Base-by-base conservation (phyloP, 176 grass and related monocot species). In the Avena eriantha region DNA sequence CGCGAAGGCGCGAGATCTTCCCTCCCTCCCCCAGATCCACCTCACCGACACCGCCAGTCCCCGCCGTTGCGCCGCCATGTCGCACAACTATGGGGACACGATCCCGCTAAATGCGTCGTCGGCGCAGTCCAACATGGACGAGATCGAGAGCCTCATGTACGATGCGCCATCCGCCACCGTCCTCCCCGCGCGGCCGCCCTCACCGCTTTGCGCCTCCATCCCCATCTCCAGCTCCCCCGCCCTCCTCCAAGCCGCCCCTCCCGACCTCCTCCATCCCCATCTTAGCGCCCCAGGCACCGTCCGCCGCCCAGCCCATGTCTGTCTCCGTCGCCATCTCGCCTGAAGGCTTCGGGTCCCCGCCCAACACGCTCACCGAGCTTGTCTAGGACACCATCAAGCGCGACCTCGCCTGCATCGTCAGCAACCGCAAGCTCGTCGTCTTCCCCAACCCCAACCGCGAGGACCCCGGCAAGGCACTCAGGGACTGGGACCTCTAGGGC, bases 401-500 rank as follows among this genome's bases (percentile, higher is more conserved):
- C 72, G 93, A 98, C 94, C 91, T 98, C 78, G 72, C 90, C 8
- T 88, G 96, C 86, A 95, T 98, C 85, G 86, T 98, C 51, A 95
- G 96, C 85, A 98, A 98, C 24, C 91, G 95, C 39, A 98, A 98
- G 90, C 88, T 98, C 74, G 96, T 95, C 10, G 93, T 98, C 78
- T 98, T 98, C 89, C 96, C 96, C 33, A 98, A 98, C 85, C 96
- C 96, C 54, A 88, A 89, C 83, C 88, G 93, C 53, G 96, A 98
- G 82, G 96, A 98, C 86, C 29, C 96, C 96, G 93, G 96, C 46
- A 98, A 93, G 88, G 96, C 96, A 35, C 96, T 98, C 21, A 85
- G 96, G 91, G 93, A 98, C 88, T 98, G 93, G 96, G 96, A 98
- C 83, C 93, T 98, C 2, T 98, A 93, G 96, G 96, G 96, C 0